Base-by-base conservation (phyloP, 441 rosid species). In the Bruguiera hainesii region DNA sequence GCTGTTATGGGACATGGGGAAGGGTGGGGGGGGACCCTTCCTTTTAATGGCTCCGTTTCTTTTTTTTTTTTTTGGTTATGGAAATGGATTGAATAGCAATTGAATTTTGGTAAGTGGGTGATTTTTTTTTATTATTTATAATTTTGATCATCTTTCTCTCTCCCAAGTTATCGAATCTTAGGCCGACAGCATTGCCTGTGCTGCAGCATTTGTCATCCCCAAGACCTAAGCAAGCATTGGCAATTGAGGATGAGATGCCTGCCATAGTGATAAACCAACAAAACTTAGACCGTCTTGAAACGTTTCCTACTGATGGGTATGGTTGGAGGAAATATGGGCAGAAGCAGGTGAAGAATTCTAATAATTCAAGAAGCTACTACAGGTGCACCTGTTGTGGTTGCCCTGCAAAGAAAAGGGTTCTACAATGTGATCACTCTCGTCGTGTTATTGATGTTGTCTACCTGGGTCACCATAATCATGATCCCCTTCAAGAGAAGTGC, bases 321-420 rank as follows among this genome's bases (percentile, higher is more conserved):
- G 66, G 65, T 48, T 75, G 78, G 78, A 75, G 78, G 58, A 75
- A 75, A 61, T 75, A 75, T 42, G 78, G 78, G 28, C 71, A 63
- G 65, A 75, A 75, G 69, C 72, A 51, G 56, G 56, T 75, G 65
- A 75, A 70, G 74, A 26, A 61, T 50, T 70, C 78, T 16, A 56
- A 63, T 8, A 66, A 48, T 59, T 75, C 53, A 3, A 67, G 71
- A 62, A 71, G 78, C 72, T 75, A 75, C 65, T 75, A 66, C 52
- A 66, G 55, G 64, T 75, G 78, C 57, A 21, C 74, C 25, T 28
- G 39, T 66, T 62, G 58, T 46, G 57, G 50, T 52, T 75, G 78
- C 68, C 21, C 23, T 28, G 75, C 71, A 1, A 75, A 75, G 68
- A 75, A 75, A 73, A 66, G 71, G 74, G 75, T 70, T 70, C 75